Percentiles rank a stretch among this genome's conserved stretches.
Evolutionary conservation across 331 rosid species (phyloP).

Genomic region (Erythrophleum ivorense): DNA sequence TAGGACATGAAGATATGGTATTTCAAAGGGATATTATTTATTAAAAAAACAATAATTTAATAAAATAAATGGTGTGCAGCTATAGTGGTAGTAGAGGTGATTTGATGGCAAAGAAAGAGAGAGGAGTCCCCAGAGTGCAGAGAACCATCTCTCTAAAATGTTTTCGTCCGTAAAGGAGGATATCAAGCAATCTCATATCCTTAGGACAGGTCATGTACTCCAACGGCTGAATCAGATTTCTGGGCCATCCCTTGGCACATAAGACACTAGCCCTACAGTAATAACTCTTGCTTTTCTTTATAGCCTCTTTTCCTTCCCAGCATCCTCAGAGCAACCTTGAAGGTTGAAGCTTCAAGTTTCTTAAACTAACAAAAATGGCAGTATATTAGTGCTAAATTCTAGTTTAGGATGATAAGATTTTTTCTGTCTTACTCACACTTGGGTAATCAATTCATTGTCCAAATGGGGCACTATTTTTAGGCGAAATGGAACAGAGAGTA

Average conservation of each 20-base stretch:
- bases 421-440: not conserved
- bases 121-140: not conserved
- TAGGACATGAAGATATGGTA: not conserved
- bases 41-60: not conserved
- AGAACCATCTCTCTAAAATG: conserved; percentile 21
- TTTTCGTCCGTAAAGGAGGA: conserved; percentile 5
- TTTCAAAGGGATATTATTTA: not conserved
- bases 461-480: not conserved
- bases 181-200: conserved; percentile 12
- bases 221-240: conserved; percentile 34
- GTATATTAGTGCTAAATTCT: not conserved
- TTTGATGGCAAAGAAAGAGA: conserved; percentile 4
- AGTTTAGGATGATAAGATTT: not conserved
- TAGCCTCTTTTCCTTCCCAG: not conserved
- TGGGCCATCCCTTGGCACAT: conserved; percentile 31
- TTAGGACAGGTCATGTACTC: conserved; percentile 22
- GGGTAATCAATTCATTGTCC: not conserved
- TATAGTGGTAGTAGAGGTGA: not conserved
- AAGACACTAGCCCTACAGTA: conserved; percentile 22
- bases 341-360: too few relatives aligned
- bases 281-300: conserved; percentile 1
- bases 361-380: not conserved
- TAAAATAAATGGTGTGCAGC: not conserved
- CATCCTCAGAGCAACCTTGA: not conserved
- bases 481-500: not conserved